Percentiles rank a stretch among this genome's conserved stretches.
Evolutionary conservation across 768 basidiomycete species (phyloP).

Genomic region (Pisolithus sp.): DNA sequence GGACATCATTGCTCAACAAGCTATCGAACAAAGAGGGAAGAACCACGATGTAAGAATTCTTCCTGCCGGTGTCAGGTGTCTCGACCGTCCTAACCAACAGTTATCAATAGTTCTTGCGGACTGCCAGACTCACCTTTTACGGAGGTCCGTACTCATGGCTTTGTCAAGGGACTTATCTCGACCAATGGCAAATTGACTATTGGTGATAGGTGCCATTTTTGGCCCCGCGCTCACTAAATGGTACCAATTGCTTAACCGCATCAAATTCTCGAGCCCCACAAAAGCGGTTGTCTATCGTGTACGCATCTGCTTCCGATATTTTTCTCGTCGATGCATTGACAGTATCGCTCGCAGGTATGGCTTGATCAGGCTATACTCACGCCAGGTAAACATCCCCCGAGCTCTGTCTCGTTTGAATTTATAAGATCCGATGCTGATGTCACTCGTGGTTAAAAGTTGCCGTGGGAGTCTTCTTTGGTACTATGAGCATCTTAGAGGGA

Average conservation of each 20-base stretch:
- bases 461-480: constrained; percentile 57
- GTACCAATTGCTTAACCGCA: constrained; percentile 66
- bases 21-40: constrained; percentile 62
- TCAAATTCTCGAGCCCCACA: constrained; percentile 60
- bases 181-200: neutral
- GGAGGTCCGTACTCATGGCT: constrained; percentile 43
- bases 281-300: constrained; percentile 59
- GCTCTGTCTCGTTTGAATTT: constrained; percentile 2
- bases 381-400: constrained; percentile 40
- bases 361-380: constrained; percentile 78
- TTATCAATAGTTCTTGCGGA: constrained; percentile 43
- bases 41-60: constrained; percentile 63
- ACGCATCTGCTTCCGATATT: constrained; percentile 12
- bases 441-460: constrained; percentile 25
- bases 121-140: constrained; percentile 62
- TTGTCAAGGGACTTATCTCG: neutral
- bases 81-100: no score
- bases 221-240: constrained; percentile 80
- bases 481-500: constrained; percentile 78
- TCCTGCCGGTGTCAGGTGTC: neutral
- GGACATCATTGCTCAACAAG: constrained; percentile 83
- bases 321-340: neutral
- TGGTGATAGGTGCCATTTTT: constrained; percentile 55
- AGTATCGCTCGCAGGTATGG: constrained; percentile 46
- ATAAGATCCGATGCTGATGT: neutral